Base-by-base conservation (phyloP, 169 alveolate species). In the Plasmodium berghei region DNA sequence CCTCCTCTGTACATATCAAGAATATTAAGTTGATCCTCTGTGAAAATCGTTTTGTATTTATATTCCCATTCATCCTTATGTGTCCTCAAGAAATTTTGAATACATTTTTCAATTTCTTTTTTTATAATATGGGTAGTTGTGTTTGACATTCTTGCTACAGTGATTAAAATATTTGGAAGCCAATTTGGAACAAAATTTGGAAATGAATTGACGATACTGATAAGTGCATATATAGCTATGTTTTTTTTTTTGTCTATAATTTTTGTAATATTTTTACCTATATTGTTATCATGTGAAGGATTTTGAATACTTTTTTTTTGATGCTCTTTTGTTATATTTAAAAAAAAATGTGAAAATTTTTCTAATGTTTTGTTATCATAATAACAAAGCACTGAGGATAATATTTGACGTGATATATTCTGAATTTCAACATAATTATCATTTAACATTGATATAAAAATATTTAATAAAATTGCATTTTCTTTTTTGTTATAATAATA, bases 51-150 rank as follows among this genome's bases (percentile, higher is more conserved):
- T 56, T 72, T 83, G 62, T 94, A 95, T 55, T 83, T 72, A 62
- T 87, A 86, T 42, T 92, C 90, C 97, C 97, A 94, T 3, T 94
- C 97, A 55, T 94, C 97, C 40, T 93, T 95, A 58, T 94, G 97
- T 5, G 96, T 92, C 9, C 93, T 72, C 66, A 92, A 72, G 72
- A 94, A 94, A 55, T 94, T 95, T 72, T 94, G 97, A 52, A 94
- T 77, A 18, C 94, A 77, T 63, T 92, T 92, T 91, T 94, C 94
- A 26, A 94, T 94, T 45, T 93, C 94, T 48, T 89, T 91, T 92
- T 92, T 91, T 40, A 92, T 69, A 34, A 40, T 22, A 28, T 75
- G 91, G 16, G 74, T 61, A 56, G 83, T 61, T 6, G 49, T 91
- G 61, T 86, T 87, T 9, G 94, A 80, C 64, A 85, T 72, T 24